Evolutionary conservation across 1,284 basidiomycete species (phyloP), one percentile per base, ranked within the genome.

Genomic region (Trametes sp.): DNA sequence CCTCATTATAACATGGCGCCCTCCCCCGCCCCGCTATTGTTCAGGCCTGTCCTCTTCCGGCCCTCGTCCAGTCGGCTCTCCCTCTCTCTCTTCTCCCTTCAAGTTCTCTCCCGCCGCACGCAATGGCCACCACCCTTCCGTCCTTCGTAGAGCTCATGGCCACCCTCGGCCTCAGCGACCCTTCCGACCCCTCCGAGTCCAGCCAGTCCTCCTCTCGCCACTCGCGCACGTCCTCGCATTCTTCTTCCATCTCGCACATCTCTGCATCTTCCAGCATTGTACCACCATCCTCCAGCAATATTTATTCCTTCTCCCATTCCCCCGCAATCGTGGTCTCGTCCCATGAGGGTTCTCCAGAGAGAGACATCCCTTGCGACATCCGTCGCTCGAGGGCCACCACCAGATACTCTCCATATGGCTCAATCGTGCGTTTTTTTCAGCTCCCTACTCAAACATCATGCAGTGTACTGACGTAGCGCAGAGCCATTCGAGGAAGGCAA

Each of bases 91-190:
- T 72, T 71, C 57, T 66, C 68, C 67, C 76, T 69, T 57, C 41
- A 52, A 59, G 31, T 41, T 52, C 57, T 54, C n/a, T 63, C 29
- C 70, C 41, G 23, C 54, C 44, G 23, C 62, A 62, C 53, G 48
- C 74, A 64, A 89, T 87, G 84, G 35, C 59, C 52, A 81, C 87
- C 70, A 78, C 89, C 72, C 87, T 93, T 72, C 91, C 91, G 72
- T 92, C 91, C 62, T 93, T 93, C 75, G 87, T 92, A 63, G 87
- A 93, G 78, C 88, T 93, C 75, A 92, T 93, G 90, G 84, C 86
- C 66, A 85, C 91, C 65, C 81, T 93, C 69, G 92, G 89, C 65
- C 81, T 93, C 74, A 84, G 89, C 62, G 78, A 77, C 69, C 72
- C 70, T 50, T 59, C 68, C 52, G 65, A 73, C 59, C 67, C 76